Percentiles rank a stretch among this genome's conserved stretches.
Conservation (phyloP, 2,329 filamentous ascomycete genomes). For the Xylariomycetidae sp. region DNA sequence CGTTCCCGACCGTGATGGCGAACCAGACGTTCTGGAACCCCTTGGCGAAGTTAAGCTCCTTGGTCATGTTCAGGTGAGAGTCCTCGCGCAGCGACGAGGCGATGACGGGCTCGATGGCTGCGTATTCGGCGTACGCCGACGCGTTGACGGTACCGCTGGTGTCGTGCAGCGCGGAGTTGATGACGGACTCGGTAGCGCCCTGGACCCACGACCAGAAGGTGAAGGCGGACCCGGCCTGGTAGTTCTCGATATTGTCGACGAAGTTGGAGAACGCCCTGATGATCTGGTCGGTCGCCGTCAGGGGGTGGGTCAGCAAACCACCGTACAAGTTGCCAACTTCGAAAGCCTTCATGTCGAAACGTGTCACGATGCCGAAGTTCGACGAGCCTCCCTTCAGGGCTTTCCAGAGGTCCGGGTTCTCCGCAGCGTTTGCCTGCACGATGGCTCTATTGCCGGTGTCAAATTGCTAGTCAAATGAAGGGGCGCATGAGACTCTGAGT, state of each 20-base stretch:
- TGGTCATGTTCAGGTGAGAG: conserved; percentile 6
- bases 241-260: conserved; percentile 7
- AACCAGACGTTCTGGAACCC: conserved; percentile 13
- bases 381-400: conserved; percentile 40
- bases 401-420: conserved; percentile 36
- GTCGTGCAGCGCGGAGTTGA: conserved; percentile 10
- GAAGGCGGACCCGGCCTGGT: conserved; percentile 9
- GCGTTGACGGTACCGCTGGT: conserved; percentile 3
- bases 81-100: conserved; percentile 8
- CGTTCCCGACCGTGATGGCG: conserved; percentile 12
- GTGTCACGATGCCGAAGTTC: conserved; percentile 37
- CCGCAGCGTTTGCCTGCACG: conserved; percentile 31
- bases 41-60: conserved; percentile 9
- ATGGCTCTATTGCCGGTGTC: no score
- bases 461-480: no score
- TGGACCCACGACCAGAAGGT: conserved; percentile 11
- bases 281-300: conserved; percentile 4
- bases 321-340: conserved; percentile 10
- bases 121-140: conserved; percentile 9
- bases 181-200: conserved; percentile 6
- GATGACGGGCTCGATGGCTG: conserved; percentile 6
- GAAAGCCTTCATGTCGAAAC: conserved; percentile 21
- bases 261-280: conserved; percentile 12
- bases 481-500: no score
- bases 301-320: conserved; percentile 7